A percentile compares a stretch with the other conserved stretches of the same genome.
These are phyloP conservation scores for Thalassiosira livingstoniorum DNA, from an alignment of 352 stramenopile genomes.

Conservation along the genomic window DNA sequence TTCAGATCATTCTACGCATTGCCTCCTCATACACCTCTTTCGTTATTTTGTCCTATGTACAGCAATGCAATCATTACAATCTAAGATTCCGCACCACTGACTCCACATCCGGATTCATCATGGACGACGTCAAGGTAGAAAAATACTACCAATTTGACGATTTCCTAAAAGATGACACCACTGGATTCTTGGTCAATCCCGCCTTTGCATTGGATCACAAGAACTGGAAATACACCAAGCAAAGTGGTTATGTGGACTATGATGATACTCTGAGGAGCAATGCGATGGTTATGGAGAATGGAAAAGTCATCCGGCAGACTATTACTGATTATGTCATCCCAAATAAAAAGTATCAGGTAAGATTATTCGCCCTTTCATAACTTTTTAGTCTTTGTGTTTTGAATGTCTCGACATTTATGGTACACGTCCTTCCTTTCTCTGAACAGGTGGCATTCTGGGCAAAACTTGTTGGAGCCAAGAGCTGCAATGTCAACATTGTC, in stretches of 20 bases:
- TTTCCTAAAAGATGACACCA: background rate
- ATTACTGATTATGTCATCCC: conserved; percentile 13
- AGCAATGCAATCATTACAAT: background rate
- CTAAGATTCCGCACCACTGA: too few species aligned
- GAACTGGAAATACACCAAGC: conserved; percentile 47
- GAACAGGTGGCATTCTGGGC: conserved; percentile 34
- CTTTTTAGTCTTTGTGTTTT: too few species aligned
- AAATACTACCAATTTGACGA: background rate
- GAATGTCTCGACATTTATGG: too few species aligned
- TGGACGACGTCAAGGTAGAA: background rate
- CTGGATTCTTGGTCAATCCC: background rate
- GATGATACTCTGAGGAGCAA: too few species aligned
- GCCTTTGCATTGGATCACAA: background rate
- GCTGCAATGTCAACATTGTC: conserved; percentile 18
- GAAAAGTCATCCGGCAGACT: conserved; percentile 39
- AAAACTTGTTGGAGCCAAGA: conserved; percentile 18
- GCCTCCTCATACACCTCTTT: too few species aligned
- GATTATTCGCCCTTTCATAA: too few species aligned
- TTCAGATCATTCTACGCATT: too few species aligned
- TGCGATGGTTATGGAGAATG: conserved; percentile 33
- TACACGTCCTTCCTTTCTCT: too few species aligned
- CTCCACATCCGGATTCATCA: background rate
- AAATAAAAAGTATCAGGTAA: conserved; percentile 29
- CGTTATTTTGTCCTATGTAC: too few species aligned
- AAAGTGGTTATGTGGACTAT: conserved; percentile 14